These are phyloP conservation scores for Fusarium oligoseptatum DNA, from an alignment of 2,329 filamentous ascomycete genomes.

Conservation along the genomic window DNA sequence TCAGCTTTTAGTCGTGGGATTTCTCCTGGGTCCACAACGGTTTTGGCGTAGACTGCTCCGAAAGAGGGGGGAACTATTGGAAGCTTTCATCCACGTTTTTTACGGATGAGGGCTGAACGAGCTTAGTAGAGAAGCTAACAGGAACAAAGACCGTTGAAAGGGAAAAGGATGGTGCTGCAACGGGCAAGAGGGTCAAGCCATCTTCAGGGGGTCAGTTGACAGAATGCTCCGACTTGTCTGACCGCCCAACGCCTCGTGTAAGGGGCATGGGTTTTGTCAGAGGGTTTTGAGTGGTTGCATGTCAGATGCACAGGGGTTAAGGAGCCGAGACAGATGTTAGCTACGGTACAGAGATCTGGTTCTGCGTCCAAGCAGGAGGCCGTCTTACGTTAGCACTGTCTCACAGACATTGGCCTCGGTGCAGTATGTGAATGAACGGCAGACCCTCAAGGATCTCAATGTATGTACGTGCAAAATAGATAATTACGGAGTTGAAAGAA, in stretches of 20 bases:
- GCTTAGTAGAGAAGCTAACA: not conserved
- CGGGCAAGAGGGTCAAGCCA: not conserved
- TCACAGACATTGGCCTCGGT: not conserved
- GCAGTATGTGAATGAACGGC: not conserved
- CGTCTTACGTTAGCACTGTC: not conserved
- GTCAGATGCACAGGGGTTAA: not conserved
- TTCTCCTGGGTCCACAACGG: not conserved
- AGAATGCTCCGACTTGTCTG: not conserved
- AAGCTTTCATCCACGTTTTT: constrained; percentile 22
- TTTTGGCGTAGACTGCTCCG: not conserved
- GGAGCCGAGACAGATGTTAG: not conserved
- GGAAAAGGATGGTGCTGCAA: accelerated
- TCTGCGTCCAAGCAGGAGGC: not conserved
- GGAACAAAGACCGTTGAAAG: not conserved
- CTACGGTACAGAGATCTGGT: not conserved
- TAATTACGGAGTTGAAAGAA: not conserved
- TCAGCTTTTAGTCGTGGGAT: not conserved
- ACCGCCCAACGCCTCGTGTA: not conserved
- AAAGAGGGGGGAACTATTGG: constrained; percentile 4
- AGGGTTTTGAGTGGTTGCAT: not conserved
- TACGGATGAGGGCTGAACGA: not conserved
- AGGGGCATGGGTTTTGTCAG: not conserved
- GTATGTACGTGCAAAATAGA: not conserved
- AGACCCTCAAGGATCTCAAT: not conserved
- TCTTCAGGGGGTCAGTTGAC: not conserved